A percentile compares a stretch with the other conserved stretches of the same genome.
phyloP scores from a whole-genome alignment of 2,329 filamentous ascomycete species.

The Ambrosiella xylebori region DNA sequence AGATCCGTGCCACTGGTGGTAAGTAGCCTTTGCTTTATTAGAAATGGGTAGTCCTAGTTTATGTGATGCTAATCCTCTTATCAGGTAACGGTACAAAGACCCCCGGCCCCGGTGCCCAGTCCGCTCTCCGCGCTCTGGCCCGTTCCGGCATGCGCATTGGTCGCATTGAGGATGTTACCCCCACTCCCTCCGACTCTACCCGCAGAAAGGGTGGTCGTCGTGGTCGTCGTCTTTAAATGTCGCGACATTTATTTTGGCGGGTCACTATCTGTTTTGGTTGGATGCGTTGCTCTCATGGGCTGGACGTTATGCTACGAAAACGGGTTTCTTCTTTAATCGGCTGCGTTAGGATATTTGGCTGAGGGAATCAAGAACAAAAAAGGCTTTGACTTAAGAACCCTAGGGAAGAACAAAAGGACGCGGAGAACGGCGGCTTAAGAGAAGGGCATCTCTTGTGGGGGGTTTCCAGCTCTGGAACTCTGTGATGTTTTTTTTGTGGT shows the following conservation, averaged over 20 bases:
- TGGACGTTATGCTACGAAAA: constrained; percentile 13
- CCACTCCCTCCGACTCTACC: constrained; percentile 96
- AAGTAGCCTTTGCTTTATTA: constrained; percentile 21
- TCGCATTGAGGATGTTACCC: constrained; percentile 98
- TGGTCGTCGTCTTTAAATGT: constrained; percentile 94
- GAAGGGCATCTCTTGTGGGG: not conserved
- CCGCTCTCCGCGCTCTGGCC: constrained; percentile 92
- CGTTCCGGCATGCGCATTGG: constrained; percentile 99
- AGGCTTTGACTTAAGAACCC: constrained; percentile 11
- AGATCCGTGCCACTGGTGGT: constrained; percentile 99
- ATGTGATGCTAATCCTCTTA: constrained; percentile 1
- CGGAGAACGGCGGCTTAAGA: constrained; percentile 12
- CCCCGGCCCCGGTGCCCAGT: constrained; percentile 96
- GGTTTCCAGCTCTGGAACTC: not conserved
- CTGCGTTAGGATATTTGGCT: constrained; percentile 13
- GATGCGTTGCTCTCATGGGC: constrained; percentile 10
- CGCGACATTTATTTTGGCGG: constrained; percentile 4
- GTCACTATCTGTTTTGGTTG: constrained; percentile 13
- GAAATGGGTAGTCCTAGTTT: not conserved
- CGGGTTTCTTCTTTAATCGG: constrained; percentile 14
- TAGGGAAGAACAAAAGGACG: constrained; percentile 14
- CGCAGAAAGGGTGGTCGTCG: constrained; percentile 99
- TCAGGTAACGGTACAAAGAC: constrained; percentile 98
- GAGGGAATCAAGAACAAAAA: constrained; percentile 14
- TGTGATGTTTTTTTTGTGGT: not conserved